phyloP scores from a whole-genome alignment of 2,329 filamentous ascomycete species.

The Colletotrichum agaves region DNA sequence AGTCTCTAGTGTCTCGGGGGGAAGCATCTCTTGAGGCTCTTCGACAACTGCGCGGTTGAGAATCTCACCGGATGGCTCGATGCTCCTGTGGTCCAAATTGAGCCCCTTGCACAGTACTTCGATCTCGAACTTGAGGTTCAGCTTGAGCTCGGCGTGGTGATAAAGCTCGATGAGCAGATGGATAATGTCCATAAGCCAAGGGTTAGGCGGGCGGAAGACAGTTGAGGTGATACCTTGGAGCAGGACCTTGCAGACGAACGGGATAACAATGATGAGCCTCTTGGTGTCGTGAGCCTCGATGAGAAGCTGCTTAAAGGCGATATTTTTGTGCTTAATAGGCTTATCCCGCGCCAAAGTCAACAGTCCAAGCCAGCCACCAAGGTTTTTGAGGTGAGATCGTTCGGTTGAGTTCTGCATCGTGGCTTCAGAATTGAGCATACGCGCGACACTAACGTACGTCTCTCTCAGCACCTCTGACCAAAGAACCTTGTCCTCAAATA shows the following conservation, averaged over 20 bases:
- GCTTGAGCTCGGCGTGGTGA: conserved; percentile 89
- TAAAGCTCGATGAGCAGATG: conserved; percentile 92
- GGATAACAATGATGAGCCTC: conserved; percentile 89
- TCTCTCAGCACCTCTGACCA: conserved; percentile 93
- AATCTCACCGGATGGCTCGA: conserved; percentile 88
- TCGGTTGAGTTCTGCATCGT: conserved; percentile 88
- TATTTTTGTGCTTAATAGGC: conserved; percentile 95
- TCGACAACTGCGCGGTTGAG: conserved; percentile 77
- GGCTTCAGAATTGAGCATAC: conserved; percentile 89
- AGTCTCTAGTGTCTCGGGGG: conserved; percentile 77
- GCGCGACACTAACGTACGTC: conserved; percentile 87
- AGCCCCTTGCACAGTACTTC: conserved; percentile 96
- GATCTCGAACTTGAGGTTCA: conserved; percentile 98
- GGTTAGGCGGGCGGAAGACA: conserved; percentile 94
- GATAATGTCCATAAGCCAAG: conserved; percentile 97
- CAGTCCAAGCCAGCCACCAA: conserved; percentile 93
- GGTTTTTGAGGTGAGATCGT: conserved; percentile 88
- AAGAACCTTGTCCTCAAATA: conserved; percentile 81
- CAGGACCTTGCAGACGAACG: conserved; percentile 96
- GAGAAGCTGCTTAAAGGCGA: conserved; percentile 95
- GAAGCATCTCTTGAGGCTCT: conserved; percentile 67
- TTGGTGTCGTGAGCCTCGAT: conserved; percentile 95
- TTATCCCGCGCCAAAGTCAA: conserved; percentile 93
- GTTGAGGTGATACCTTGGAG: conserved; percentile 85
- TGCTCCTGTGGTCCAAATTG: conserved; percentile 89